Evolutionary conservation across 192 early-diverging fungal genomes (phyloP).

Genomic region (Coemansia furcata): DNA sequence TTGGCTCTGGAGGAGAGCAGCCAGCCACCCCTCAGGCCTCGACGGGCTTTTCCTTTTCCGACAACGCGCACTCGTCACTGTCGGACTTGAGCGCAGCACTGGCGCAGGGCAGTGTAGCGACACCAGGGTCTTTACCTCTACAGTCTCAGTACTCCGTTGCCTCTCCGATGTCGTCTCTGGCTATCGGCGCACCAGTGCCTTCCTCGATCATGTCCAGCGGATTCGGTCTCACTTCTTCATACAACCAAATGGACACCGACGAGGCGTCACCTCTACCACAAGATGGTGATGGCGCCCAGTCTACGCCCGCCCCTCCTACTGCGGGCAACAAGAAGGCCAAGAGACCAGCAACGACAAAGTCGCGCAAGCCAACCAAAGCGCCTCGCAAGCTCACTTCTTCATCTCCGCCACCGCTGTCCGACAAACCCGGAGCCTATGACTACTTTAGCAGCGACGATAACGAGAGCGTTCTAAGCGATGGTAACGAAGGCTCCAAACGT

Average conservation of each 20-base stretch:
- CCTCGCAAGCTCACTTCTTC: neutral
- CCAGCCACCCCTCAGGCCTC: neutral
- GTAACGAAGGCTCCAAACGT: neutral
- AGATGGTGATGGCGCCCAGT: neutral
- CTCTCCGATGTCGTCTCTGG: neutral
- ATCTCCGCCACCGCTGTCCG: neutral
- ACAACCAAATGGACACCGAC: conserved; percentile 1
- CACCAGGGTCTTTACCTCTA: neutral
- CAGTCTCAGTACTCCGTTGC: neutral
- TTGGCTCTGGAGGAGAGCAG: neutral
- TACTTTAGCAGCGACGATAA: conserved; percentile 3
- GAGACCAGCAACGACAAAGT: neutral
- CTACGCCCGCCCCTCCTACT: neutral
- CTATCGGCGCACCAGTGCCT: neutral
- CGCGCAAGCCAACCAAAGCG: conserved; percentile 6
- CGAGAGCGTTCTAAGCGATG: neutral
- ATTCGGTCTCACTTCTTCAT: neutral
- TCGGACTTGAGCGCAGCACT: neutral
- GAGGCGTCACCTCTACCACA: neutral
- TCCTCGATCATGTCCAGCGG: neutral
- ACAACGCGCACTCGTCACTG: neutral
- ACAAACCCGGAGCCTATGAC: neutral
- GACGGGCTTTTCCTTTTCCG: neutral
- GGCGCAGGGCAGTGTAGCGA: neutral
- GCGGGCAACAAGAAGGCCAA: neutral